Evolutionary conservation across 164 flowering plant species (phyloP).

Genomic region (Brasenia schreberi): DNA sequence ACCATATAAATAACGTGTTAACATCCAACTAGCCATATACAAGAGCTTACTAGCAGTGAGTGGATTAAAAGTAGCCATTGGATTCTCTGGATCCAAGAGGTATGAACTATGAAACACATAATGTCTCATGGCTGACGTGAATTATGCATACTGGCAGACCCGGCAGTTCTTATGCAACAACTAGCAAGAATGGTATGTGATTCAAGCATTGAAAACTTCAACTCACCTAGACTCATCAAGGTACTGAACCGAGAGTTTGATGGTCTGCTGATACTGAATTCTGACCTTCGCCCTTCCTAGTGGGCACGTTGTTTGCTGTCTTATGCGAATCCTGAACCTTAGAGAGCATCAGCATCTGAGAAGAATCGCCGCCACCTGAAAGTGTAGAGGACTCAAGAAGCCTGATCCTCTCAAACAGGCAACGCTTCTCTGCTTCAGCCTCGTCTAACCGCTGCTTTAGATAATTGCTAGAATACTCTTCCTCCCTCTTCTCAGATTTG

Average conservation of each 20-base stretch:
- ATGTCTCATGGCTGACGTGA: too few species aligned
- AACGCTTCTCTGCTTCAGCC: constrained; percentile 95
- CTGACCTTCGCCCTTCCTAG: constrained; percentile 26
- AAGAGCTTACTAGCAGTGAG: not conserved
- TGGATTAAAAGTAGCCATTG: not conserved
- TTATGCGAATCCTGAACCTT: constrained; percentile 67
- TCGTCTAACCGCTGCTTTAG: constrained; percentile 73
- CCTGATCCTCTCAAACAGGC: constrained; percentile 80
- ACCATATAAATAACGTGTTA: too few species aligned
- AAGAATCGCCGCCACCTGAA: constrained; percentile 20
- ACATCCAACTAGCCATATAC: not conserved
- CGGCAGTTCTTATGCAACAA: too few species aligned
- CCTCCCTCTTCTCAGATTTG: constrained; percentile 55
- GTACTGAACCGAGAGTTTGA: not conserved
- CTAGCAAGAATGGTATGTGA: too few species aligned
- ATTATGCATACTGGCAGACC: too few species aligned
- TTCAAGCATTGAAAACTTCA: too few species aligned
- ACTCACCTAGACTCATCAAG: not conserved
- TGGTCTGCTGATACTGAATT: not conserved
- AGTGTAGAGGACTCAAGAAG: constrained; percentile 73
- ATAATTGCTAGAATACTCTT: constrained; percentile 85
- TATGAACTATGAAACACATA: too few species aligned
- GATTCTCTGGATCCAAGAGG: too few species aligned
- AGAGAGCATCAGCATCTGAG: constrained; percentile 28
- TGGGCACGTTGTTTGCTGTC: constrained; percentile 29